A percentile compares a stretch with the other conserved stretches of the same genome.
Conservation (phyloP, 495 filamentous ascomycete genomes). For the Lasiosphaeris hirsuta region DNA sequence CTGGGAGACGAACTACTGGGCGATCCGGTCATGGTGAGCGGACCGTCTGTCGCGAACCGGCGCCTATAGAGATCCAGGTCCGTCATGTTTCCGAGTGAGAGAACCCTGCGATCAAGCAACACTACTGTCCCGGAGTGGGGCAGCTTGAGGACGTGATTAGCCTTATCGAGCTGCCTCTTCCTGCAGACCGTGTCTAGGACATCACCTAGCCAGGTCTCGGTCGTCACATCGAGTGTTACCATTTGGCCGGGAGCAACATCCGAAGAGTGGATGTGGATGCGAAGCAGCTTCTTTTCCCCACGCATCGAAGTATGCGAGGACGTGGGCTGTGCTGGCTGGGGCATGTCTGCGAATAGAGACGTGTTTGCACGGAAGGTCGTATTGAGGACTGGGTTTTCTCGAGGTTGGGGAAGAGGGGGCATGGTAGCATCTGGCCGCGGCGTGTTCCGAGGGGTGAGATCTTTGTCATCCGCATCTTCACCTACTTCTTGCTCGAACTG, state of each 20-base stretch:
- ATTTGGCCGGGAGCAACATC: constrained; percentile 59
- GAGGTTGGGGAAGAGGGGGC: constrained; percentile 28
- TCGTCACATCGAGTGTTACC: constrained; percentile 79
- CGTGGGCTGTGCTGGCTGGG: constrained; percentile 58
- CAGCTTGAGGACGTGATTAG: constrained; percentile 82
- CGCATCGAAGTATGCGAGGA: constrained; percentile 45
- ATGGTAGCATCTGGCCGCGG: constrained; percentile 41
- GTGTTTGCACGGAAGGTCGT: constrained; percentile 55
- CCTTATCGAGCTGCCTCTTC: constrained; percentile 85
- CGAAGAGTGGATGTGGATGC: constrained; percentile 71
- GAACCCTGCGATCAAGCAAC: constrained; percentile 78
- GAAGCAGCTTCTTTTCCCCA: constrained; percentile 80
- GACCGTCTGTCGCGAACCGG: constrained; percentile 78
- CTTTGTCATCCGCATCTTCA: constrained; percentile 38
- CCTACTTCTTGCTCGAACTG: constrained; percentile 57
- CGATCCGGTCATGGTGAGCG: constrained; percentile 70
- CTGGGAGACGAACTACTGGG: constrained; percentile 81
- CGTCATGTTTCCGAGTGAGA: constrained; percentile 75
- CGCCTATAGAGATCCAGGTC: constrained; percentile 85
- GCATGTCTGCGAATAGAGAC: constrained; percentile 59
- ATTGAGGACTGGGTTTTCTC: constrained; percentile 58
- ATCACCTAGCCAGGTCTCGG: constrained; percentile 92
- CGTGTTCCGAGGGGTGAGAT: constrained; percentile 40
- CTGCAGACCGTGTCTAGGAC: constrained; percentile 88
- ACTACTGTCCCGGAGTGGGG: constrained; percentile 80